Evolutionary conservation across 2,329 filamentous ascomycete species (phyloP).

Genomic region (Pseudogymnoascus sp.): DNA sequence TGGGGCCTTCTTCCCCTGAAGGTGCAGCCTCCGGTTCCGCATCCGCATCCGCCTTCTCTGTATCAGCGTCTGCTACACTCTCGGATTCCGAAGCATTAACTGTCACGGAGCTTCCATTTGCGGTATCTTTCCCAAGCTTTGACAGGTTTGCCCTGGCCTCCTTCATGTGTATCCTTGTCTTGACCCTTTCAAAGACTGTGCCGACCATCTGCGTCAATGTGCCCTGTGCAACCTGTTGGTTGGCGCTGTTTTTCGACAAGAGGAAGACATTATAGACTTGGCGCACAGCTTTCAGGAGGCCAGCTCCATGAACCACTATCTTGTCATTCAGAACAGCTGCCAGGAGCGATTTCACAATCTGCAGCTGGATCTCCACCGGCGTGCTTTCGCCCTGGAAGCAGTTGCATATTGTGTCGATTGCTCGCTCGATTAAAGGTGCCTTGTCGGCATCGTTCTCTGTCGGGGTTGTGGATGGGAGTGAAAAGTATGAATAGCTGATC

Average conservation of each 20-base stretch:
- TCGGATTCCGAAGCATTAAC: slow-evolving; percentile 24
- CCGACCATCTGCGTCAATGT: slow-evolving; percentile 98
- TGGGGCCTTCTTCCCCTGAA: slow-evolving; percentile 36
- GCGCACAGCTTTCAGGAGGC: slow-evolving; percentile 88
- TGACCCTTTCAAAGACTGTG: slow-evolving; percentile 93
- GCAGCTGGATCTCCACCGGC: slow-evolving; percentile 82
- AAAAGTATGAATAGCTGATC: slow-evolving; percentile 98
- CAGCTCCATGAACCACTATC: slow-evolving; percentile 94
- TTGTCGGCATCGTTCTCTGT: slow-evolving; percentile 33
- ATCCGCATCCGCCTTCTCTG: slow-evolving; percentile 15
- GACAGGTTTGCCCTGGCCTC: slow-evolving; percentile 57
- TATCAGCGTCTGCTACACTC: slow-evolving; percentile 18
- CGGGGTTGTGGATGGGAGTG: slow-evolving; percentile 49
- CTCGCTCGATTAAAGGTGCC: slow-evolving; percentile 84
- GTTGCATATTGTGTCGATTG: slow-evolving; percentile 98
- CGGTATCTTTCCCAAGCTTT: slow-evolving; percentile 23
- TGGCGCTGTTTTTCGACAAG: slow-evolving; percentile 84
- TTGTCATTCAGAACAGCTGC: slow-evolving; percentile 97
- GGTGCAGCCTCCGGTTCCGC: slow-evolving; percentile 14
- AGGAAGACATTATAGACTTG: slow-evolving; percentile 99
- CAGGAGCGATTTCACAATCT: slow-evolving; percentile 94
- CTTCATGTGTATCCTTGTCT: slow-evolving; percentile 76
- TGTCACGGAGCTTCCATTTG: slow-evolving; percentile 25
- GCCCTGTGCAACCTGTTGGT: slow-evolving; percentile 95
- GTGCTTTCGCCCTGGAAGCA: slow-evolving; percentile 98